Base-by-base conservation (phyloP, 345 rosid genomes). In the Murraya koenigii region DNA sequence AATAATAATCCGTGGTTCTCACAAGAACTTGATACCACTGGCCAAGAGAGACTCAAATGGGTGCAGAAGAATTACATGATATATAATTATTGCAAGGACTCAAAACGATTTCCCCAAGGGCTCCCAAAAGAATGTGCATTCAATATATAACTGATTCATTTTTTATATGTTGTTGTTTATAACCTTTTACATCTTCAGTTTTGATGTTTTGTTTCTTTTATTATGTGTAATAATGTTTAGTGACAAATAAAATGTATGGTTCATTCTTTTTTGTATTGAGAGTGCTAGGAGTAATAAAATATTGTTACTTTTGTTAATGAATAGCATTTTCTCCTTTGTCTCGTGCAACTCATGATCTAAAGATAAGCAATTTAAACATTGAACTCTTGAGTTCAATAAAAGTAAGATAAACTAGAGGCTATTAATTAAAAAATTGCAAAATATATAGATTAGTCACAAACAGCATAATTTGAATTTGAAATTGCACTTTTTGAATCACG, bases 11-110 rank as follows among this genome's bases (percentile, higher is more conserved):
- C 77, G 2, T 85, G 85, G 88, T 52, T 76, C 28, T 49, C 76
- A 0, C 82, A 81, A 52, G 71, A 74, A 47, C 84, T 87, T 11
- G 90, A 78, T 28, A 0, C 79, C 2, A 61, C 71, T 7, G 70
- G 82, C 70, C 85, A 74, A 69, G 19, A 72, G 52, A 80, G 65
- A 55, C 71, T 84, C 19, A 66, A 65, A 11, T 85, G 84, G 85
- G 87, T 87, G 63, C 87, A 66, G 76, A 41, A 75, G 66, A 85
- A 84, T 58, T 84, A 82, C 77, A 87, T 87, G 90, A 78, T 87
- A 17, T 85, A 87, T 65, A 77, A 85, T 70, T 87, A 87, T 39
- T 87, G 90, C 77, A 38, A 73, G 15, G 88, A 85, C 62, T 41
- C 67, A 19, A 85, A 82, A 70, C 78, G 88, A 8, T 87, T 80